Evolutionary conservation across 2,329 filamentous ascomycete genomes (phyloP).

Genomic region (Triangularia setosa): DNA sequence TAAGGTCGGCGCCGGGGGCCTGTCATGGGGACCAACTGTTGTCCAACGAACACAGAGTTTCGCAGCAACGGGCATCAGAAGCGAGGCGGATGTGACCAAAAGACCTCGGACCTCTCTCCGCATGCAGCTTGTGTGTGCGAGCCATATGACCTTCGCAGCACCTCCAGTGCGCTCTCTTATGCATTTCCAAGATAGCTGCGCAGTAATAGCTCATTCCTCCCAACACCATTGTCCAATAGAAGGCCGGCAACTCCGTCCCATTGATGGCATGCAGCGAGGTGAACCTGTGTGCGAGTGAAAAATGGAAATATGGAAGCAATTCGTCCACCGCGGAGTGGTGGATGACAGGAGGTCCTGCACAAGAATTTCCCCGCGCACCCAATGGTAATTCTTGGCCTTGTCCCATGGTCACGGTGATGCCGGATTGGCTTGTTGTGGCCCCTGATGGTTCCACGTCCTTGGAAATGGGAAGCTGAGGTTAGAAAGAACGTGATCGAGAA

Average conservation of each 20-base stretch:
- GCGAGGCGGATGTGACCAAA: conserved; percentile 1
- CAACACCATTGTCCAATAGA: background rate
- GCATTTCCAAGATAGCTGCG: background rate
- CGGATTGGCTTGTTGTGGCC: background rate
- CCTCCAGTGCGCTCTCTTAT: background rate
- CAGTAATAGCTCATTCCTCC: background rate
- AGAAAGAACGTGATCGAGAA: background rate
- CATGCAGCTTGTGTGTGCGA: background rate
- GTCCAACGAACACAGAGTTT: background rate
- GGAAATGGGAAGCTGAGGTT: background rate
- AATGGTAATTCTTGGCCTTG: background rate
- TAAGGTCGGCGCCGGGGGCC: background rate
- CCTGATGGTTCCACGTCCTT: background rate
- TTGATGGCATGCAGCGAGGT: background rate
- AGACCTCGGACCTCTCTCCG: conserved; percentile 1
- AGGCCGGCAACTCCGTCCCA: background rate
- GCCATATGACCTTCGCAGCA: background rate
- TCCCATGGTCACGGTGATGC: background rate
- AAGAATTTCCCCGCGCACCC: background rate
- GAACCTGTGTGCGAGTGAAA: background rate
- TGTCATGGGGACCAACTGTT: background rate
- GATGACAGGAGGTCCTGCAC: background rate
- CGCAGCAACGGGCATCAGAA: background rate
- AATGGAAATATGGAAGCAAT: background rate
- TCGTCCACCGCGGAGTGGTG: background rate